Evolutionary conservation across 2,329 filamentous ascomycete species (phyloP).

Genomic region (Didymosphaeria variabile): DNA sequence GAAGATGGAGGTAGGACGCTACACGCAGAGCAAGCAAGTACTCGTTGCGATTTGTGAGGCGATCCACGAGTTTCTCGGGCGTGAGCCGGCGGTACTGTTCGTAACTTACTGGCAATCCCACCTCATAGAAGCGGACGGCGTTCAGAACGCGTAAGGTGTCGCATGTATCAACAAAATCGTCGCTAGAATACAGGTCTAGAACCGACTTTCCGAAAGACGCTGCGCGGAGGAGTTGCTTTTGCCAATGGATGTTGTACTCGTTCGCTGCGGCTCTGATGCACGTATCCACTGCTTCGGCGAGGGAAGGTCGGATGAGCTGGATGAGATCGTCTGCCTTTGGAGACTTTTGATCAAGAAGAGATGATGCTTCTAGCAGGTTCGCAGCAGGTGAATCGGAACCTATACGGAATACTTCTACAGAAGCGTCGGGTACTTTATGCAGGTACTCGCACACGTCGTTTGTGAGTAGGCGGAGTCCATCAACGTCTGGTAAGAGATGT

Average conservation of each 20-base stretch:
- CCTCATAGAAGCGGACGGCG: conserved; percentile 87
- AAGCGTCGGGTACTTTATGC: conserved; percentile 89
- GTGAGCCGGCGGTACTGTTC: conserved; percentile 93
- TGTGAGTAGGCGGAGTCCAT: conserved; percentile 89
- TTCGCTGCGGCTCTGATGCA: conserved; percentile 94
- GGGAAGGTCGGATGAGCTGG: conserved; percentile 84
- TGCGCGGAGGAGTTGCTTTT: conserved; percentile 94
- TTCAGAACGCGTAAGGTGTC: conserved; percentile 93
- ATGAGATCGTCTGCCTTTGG: conserved; percentile 98
- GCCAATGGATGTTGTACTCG: conserved; percentile 90
- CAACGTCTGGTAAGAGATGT: conserved; percentile 85
- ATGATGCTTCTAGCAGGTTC: conserved; percentile 91
- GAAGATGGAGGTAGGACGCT: conserved; percentile 84
- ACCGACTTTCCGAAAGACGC: conserved; percentile 98
- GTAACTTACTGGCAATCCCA: conserved; percentile 89
- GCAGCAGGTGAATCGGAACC: conserved; percentile 89
- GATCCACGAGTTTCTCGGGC: conserved; percentile 84
- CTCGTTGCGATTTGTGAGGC: conserved; percentile 87
- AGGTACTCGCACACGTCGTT: conserved; percentile 97
- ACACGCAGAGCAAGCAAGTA: conserved; percentile 90
- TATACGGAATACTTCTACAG: conserved; percentile 87
- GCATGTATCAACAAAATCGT: conserved; percentile 98
- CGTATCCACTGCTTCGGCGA: conserved; percentile 91
- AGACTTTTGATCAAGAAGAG: conserved; percentile 89
- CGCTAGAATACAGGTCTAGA: conserved; percentile 94